Base-by-base conservation (phyloP, 2,329 filamentous ascomycete genomes). In the Tolypocladium tundrense region DNA sequence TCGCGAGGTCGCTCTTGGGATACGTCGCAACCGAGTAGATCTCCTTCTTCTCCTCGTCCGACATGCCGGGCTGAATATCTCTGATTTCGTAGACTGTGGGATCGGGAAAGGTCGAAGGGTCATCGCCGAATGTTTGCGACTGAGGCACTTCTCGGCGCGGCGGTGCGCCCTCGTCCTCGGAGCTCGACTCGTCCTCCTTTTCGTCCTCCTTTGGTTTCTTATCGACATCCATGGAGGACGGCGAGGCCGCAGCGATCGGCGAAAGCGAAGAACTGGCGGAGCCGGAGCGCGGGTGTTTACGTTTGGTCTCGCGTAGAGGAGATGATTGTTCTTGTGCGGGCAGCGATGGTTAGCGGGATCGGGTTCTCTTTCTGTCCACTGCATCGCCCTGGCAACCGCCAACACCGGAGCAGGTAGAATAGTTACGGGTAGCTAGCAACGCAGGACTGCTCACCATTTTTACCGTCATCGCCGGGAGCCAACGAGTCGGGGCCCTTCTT, bases 1-100 rank as follows among this genome's bases (percentile, higher is more conserved):
- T 87, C 59, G 86, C 81, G 10, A 99, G 79, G 67, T 97, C 90
- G 62, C 83, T 87, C 56, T 81, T 81, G 0, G 94, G 94, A 69
- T 94, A 99, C 16, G 83, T 79, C 5, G 88, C 86, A 19, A 99
- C 94, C 9, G 90, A 91, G 71, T 90, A 95, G 56, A 97, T 93
- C 64, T 88, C 84, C 68, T 88, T 91, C 71, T 87, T 90, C 67
- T 96, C 87, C n/a, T 93, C 88, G 58, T 91, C 85, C 2, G 85
- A 80, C 87, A 96, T 96, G 62, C 82, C 86, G 0, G 86, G 81
- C 1, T 82, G 81, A 31, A 92, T 79, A 0, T 87, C 80, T 58
- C 87, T 86, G 61, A 99, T 97, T 69, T 99, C 89, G 76, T 99
- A 99, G 54, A 97, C 82, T 41, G 93, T 96, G 1, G 92, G 91